These are phyloP conservation scores for Blastobotrys raffinosifermentans DNA, from an alignment of 1,139 yeast genomes.

Conservation along the genomic window DNA sequence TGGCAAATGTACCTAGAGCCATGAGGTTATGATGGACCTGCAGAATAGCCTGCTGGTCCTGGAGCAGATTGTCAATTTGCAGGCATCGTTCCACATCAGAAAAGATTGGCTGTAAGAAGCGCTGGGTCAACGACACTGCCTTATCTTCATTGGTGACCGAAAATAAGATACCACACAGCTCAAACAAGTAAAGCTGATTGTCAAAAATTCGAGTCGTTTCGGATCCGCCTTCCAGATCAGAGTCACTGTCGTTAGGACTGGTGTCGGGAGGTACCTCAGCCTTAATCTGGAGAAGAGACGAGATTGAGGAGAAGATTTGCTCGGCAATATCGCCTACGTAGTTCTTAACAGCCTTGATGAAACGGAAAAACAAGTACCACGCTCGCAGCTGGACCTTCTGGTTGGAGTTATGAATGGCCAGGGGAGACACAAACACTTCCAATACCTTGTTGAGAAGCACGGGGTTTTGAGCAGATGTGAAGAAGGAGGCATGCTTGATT, in stretches of 20 bases:
- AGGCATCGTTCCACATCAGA: conserved; percentile 57
- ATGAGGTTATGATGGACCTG: conserved; percentile 83
- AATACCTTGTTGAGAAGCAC: conserved; percentile 59
- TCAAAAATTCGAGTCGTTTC: conserved; percentile 61
- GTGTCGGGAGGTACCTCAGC: conserved; percentile 43
- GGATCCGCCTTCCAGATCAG: conserved; percentile 35
- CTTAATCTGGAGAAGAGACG: conserved; percentile 50
- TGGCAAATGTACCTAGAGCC: conserved; percentile 85
- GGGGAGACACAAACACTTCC: conserved; percentile 69
- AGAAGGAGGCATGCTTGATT: conserved; percentile 68
- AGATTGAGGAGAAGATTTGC: conserved; percentile 46
- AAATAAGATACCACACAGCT: conserved; percentile 38
- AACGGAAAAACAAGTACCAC: conserved; percentile 86
- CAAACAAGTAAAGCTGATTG: conserved; percentile 77
- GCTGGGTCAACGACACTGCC: conserved; percentile 23
- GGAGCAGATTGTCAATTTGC: conserved; percentile 21
- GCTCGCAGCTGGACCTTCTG: conserved; percentile 66
- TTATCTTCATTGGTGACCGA: conserved; percentile 36
- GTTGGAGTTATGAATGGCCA: conserved; percentile 70
- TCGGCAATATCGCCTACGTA: conserved; percentile 43
- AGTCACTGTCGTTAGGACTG: conserved; percentile 37
- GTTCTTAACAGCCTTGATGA: conserved; percentile 72
- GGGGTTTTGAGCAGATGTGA: conserved; percentile 38
- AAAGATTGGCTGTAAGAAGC: conserved; percentile 75
- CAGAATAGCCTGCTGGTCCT: conserved; percentile 45